phyloP scores from a whole-genome alignment of 495 filamentous ascomycete genomes.

The Parachaetomium inaequale region DNA sequence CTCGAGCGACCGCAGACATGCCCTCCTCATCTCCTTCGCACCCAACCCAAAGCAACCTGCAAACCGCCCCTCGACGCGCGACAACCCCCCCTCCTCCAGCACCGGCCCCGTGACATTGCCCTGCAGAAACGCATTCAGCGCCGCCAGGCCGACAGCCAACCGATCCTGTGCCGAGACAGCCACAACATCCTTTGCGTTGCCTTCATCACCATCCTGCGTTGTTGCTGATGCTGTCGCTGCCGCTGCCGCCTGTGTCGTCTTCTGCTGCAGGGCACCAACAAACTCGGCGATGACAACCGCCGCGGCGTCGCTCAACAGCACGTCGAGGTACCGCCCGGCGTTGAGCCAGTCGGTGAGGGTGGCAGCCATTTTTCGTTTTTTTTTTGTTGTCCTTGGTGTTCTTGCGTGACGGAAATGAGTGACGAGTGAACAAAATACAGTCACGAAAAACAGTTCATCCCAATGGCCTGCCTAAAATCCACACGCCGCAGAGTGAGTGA shows the following conservation, averaged over 20 bases:
- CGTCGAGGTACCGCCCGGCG: conserved; percentile 26
- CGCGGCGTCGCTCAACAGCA: conserved; percentile 22
- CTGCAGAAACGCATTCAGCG: conserved; percentile 82
- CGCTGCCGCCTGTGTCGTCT: neutral
- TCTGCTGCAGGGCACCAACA: neutral
- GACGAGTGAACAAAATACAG: too few species aligned
- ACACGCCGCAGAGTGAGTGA: neutral
- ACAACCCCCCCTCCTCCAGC: conserved; percentile 42
- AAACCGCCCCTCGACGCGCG: conserved; percentile 23
- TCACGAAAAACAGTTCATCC: too few species aligned
- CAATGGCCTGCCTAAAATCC: too few species aligned
- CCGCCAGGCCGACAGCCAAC: conserved; percentile 61
- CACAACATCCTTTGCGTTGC: conserved; percentile 37
- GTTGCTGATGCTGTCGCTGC: conserved; percentile 22
- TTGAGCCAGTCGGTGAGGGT: conserved; percentile 12
- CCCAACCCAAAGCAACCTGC: neutral
- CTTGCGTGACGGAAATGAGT: neutral
- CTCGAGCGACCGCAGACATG: conserved; percentile 60
- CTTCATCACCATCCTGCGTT: too few species aligned
- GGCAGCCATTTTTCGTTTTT: neutral
- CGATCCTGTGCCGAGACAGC: neutral
- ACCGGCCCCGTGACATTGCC: conserved; percentile 88
- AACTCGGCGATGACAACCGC: conserved; percentile 20
- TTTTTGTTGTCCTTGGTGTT: neutral
- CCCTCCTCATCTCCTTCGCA: conserved; percentile 1